Conservation (phyloP, 257 asterid species). For the Plantago elongata region DNA sequence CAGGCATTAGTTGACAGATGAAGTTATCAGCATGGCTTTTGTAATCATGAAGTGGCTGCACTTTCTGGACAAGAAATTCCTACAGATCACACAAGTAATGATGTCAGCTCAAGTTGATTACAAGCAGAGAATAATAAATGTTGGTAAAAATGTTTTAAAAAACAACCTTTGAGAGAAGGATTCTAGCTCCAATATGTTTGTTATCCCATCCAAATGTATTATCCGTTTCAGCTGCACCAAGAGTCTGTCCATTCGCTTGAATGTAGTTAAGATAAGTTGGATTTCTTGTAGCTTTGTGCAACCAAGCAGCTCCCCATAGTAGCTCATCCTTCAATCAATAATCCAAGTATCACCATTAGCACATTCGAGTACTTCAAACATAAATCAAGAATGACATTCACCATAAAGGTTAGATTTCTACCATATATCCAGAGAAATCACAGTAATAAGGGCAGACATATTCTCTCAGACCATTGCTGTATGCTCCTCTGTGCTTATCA, state of each 20-base stretch:
- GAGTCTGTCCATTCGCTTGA: conserved; percentile 78
- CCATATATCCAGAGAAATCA: conserved; percentile 92
- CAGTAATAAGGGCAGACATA: conserved; percentile 88
- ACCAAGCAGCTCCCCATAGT: conserved; percentile 99
- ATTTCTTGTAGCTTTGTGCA: conserved; percentile 76
- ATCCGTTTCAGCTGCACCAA: conserved; percentile 88
- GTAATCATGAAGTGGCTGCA: conserved; percentile 82
- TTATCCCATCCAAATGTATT: conserved; percentile 97
- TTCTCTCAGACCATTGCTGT: conserved; percentile 58
- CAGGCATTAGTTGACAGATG: conserved; percentile 88
- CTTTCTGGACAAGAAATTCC: conserved; percentile 90
- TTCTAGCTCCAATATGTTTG: conserved; percentile 95
- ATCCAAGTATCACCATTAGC: background rate
- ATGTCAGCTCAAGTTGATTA: background rate
- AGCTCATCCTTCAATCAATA: conserved; percentile 63
- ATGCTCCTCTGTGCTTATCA: conserved; percentile 80
- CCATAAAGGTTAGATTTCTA: conserved; percentile 14
- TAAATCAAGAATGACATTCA: background rate
- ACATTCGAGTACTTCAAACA: background rate
- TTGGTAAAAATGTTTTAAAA: background rate
- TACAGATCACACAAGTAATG: conserved; percentile 12
- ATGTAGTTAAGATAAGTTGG: conserved; percentile 72
- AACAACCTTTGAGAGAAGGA: conserved; percentile 81
- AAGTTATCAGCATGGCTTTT: conserved; percentile 88
- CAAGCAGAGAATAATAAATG: background rate